A percentile compares a stretch with the other conserved stretches of the same genome.
These are phyloP conservation scores for Gloeopeniophorella convolvens DNA, from an alignment of 768 basidiomycete genomes.

Conservation along the genomic window DNA sequence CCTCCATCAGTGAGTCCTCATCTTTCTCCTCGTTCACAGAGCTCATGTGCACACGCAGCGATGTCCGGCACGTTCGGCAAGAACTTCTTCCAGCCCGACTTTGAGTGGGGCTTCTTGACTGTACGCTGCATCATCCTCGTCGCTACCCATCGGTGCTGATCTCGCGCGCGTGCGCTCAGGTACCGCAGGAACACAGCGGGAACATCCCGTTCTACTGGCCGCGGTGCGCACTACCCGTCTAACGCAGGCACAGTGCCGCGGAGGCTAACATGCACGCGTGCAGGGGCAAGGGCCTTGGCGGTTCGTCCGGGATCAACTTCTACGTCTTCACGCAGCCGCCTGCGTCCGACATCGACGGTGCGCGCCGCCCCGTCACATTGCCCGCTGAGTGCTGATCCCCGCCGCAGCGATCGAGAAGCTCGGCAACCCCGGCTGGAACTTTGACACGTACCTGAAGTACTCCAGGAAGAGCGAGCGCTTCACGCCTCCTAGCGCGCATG, in stretches of 20 bases:
- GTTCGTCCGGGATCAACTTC: conserved; percentile 20
- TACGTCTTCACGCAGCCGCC: conserved; percentile 21
- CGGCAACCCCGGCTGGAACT: conserved; percentile 28
- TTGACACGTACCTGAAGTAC: conserved; percentile 22
- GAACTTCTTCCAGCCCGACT: conserved; percentile 16
- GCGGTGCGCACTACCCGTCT: not conserved
- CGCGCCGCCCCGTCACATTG: not conserved
- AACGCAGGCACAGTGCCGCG: not conserved
- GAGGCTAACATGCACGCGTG: not conserved
- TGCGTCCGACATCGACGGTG: conserved; percentile 22
- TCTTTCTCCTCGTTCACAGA: not conserved
- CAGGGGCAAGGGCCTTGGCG: conserved; percentile 22
- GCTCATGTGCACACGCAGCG: not conserved
- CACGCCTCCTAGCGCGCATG: conserved; percentile 1
- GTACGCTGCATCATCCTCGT: not conserved
- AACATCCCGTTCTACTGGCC: conserved; percentile 13
- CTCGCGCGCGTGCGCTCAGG: not conserved
- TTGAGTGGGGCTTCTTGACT: conserved; percentile 21
- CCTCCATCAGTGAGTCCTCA: conserved; percentile 8
- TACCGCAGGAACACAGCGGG: conserved; percentile 17
- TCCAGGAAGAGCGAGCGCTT: conserved; percentile 19
- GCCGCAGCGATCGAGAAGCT: conserved; percentile 20
- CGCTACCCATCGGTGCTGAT: not conserved
- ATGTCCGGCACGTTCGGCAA: conserved; percentile 15
- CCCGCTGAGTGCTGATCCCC: not conserved